phyloP scores from a whole-genome alignment of 768 basidiomycete genomes.

The Boletus insuetus region DNA sequence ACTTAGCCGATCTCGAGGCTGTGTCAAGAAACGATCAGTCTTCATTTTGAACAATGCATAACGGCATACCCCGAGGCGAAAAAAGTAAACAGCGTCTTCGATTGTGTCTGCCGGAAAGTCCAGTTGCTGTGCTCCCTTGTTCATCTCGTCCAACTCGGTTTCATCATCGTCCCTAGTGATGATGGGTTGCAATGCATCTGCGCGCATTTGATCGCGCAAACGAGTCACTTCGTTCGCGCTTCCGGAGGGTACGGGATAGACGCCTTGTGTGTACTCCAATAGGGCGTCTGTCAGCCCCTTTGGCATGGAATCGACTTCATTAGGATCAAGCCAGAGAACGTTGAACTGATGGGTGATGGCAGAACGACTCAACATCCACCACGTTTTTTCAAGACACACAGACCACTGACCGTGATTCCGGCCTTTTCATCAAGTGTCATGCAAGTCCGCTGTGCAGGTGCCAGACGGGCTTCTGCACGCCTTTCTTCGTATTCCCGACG shows the following conservation, averaged over 20 bases:
- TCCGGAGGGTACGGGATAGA: constrained; percentile 6
- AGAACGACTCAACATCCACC: constrained; percentile 7
- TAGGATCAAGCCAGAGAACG: constrained; percentile 73
- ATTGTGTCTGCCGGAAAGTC: constrained; percentile 53
- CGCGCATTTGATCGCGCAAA: constrained; percentile 72
- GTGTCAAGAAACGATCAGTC: constrained; percentile 14
- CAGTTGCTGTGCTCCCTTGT: constrained; percentile 26
- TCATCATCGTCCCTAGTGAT: constrained; percentile 36
- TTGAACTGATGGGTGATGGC: constrained; percentile 57
- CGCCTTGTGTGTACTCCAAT: constrained; percentile 35
- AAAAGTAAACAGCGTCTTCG: constrained; percentile 65
- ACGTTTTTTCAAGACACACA: background rate
- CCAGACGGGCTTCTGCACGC: constrained; percentile 67
- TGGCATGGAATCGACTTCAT: constrained; percentile 63
- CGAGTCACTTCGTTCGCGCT: constrained; percentile 36
- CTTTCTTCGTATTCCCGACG: constrained; percentile 74
- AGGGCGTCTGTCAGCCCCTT: constrained; percentile 60
- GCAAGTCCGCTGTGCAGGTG: constrained; percentile 74
- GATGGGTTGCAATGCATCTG: constrained; percentile 60
- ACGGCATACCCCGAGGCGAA: constrained; percentile 57
- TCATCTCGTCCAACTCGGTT: constrained; percentile 23
- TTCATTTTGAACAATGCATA: constrained; percentile 3
- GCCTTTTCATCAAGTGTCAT: constrained; percentile 69
- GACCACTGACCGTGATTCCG: constrained; percentile 46
- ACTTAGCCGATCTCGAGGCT: constrained; percentile 71